A percentile compares a stretch with the other conserved stretches of the same genome.
Conservation (phyloP, 257 asterid genomes). For the Solanum phureja region DNA sequence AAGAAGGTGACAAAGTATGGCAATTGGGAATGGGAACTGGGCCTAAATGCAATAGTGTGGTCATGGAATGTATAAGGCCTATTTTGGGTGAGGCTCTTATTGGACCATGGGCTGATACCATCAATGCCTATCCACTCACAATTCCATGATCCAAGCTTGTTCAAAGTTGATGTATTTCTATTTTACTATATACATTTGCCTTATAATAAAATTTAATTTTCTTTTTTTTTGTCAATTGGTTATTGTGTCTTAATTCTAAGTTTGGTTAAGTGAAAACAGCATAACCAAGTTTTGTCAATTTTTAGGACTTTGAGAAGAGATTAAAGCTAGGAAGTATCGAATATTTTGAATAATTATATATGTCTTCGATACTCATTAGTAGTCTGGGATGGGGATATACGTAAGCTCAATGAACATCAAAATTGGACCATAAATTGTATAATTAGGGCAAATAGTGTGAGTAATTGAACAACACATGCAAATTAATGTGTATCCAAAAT, state of each 20-base stretch:
- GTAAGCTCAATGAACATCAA: not conserved
- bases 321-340: not conserved
- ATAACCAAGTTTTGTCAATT: too few species aligned
- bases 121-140: conserved; percentile 27
- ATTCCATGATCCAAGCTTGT: not conserved
- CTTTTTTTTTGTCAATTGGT: not conserved
- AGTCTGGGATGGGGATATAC: not conserved
- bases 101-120: conserved; percentile 64
- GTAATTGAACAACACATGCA: not conserved
- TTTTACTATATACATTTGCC: not conserved
- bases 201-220: too few species aligned
- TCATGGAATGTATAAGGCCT: conserved; percentile 54
- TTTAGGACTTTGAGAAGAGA: not conserved
- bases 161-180: not conserved
- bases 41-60: conserved; percentile 52
- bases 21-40: conserved; percentile 82
- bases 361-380: not conserved
- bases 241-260: not conserved
- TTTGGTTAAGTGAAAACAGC: not conserved
- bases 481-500: not conserved
- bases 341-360: not conserved
- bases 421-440: too few species aligned
- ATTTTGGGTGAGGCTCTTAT: conserved; percentile 28
- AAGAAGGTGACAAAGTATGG: conserved; percentile 62
- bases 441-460: not conserved